Conservation (phyloP, 441 rosid genomes). For the Pelargonium myrrhifolium region DNA sequence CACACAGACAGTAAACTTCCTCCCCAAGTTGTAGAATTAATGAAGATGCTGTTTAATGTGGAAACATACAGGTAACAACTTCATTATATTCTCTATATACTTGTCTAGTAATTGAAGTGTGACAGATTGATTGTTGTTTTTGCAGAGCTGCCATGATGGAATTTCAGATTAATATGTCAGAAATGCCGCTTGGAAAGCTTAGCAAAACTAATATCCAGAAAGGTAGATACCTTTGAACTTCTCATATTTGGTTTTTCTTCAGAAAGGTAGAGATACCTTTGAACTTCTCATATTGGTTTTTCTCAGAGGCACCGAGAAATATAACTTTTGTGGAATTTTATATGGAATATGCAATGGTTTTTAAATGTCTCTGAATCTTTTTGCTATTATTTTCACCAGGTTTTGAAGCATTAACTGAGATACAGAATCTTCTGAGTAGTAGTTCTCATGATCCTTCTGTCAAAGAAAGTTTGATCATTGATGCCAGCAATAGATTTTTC, state of each 20-base stretch:
- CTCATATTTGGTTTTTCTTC: too few relatives aligned
- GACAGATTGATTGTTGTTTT: slow-evolving; percentile 20
- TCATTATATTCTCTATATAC: background rate
- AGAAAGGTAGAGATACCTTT: too few relatives aligned
- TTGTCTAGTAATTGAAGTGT: slow-evolving; percentile 15
- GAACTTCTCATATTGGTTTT: slow-evolving; percentile 13
- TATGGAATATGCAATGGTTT: slow-evolving; percentile 7
- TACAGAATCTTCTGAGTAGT: slow-evolving; percentile 64
- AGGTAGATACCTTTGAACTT: slow-evolving; percentile 38
- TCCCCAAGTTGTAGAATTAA: slow-evolving; percentile 56
- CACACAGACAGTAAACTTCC: slow-evolving; percentile 55
- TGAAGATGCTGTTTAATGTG: slow-evolving; percentile 86
- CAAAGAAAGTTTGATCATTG: slow-evolving; percentile 72
- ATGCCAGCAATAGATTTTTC: slow-evolving; percentile 92
- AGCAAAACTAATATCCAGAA: slow-evolving; percentile 82
- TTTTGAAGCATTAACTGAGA: slow-evolving; percentile 90
- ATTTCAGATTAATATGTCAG: slow-evolving; percentile 88
- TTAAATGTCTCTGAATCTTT: background rate
- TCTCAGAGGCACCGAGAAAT: background rate
- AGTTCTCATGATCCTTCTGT: slow-evolving; percentile 38
- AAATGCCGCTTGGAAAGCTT: slow-evolving; percentile 97
- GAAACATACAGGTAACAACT: slow-evolving; percentile 68
- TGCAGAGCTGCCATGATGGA: slow-evolving; percentile 97
- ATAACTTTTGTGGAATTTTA: too few relatives aligned
- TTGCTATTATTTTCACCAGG: slow-evolving; percentile 39